Evolutionary conservation across 2,329 filamentous ascomycete species (phyloP).

Genomic region (Didymella pinodella): DNA sequence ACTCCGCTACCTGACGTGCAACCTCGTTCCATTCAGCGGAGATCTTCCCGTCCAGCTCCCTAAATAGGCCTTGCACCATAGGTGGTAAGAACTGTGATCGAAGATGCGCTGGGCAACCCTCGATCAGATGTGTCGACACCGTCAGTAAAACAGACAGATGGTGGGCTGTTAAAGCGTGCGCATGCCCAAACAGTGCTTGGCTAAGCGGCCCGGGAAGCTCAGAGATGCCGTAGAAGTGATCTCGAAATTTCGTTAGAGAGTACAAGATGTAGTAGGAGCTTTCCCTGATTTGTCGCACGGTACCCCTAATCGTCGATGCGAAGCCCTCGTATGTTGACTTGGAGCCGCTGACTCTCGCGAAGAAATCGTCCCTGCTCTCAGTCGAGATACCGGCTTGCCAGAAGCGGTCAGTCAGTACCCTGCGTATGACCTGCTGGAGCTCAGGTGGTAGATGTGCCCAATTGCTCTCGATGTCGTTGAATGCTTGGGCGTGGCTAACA

Average conservation of each 20-base stretch:
- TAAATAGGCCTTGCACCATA: slow-evolving; percentile 81
- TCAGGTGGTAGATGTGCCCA: slow-evolving; percentile 81
- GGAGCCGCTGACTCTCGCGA: slow-evolving; percentile 86
- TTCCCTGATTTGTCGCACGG: slow-evolving; percentile 88
- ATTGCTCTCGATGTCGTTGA: slow-evolving; percentile 79
- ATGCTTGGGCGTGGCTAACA: slow-evolving; percentile 87
- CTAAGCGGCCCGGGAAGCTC: slow-evolving; percentile 85
- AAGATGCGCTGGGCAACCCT: slow-evolving; percentile 84
- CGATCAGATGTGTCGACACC: slow-evolving; percentile 85
- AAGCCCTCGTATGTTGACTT: slow-evolving; percentile 91
- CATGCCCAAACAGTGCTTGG: slow-evolving; percentile 82
- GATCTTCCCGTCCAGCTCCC: slow-evolving; percentile 87
- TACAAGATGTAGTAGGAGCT: slow-evolving; percentile 94
- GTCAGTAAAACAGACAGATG: slow-evolving; percentile 94
- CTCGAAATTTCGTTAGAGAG: slow-evolving; percentile 86
- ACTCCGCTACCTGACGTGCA: slow-evolving; percentile 62
- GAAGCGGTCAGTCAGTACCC: slow-evolving; percentile 91
- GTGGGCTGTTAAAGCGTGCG: slow-evolving; percentile 84
- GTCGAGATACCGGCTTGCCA: slow-evolving; percentile 98
- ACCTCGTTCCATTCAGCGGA: slow-evolving; percentile 85
- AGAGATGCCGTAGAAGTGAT: slow-evolving; percentile 88
- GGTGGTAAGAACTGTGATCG: slow-evolving; percentile 84
- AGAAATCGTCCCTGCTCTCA: slow-evolving; percentile 96
- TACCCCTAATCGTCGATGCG: slow-evolving; percentile 88
- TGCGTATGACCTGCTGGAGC: slow-evolving; percentile 77